These are phyloP conservation scores for Pelargonium citronellum DNA, from an alignment of 441 rosid genomes.

Conservation along the genomic window DNA sequence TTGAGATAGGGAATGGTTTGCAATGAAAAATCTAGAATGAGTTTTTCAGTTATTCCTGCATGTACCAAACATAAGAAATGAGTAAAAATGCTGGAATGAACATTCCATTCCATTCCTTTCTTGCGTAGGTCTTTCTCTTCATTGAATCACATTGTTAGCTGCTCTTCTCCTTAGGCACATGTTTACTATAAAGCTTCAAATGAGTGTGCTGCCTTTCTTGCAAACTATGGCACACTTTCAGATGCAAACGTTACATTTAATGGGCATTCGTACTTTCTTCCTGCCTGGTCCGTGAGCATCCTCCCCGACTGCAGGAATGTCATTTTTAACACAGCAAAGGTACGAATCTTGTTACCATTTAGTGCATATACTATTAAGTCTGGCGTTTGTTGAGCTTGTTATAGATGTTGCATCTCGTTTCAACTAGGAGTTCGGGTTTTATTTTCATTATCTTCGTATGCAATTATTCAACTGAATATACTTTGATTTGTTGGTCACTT, in stretches of 20 bases:
- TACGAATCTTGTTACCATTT: slow-evolving; percentile 14
- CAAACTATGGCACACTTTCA: slow-evolving; percentile 39
- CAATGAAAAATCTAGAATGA: too few relatives aligned
- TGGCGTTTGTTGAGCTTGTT: neutral
- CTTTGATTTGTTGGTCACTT: slow-evolving; percentile 15
- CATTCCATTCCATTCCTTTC: too few relatives aligned
- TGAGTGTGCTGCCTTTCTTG: slow-evolving; percentile 59
- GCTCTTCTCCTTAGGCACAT: slow-evolving; percentile 41
- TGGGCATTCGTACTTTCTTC: slow-evolving; percentile 47
- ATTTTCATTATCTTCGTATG: neutral
- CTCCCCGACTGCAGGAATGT: slow-evolving; percentile 61
- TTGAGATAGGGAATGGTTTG: too few relatives aligned
- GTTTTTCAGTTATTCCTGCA: too few relatives aligned
- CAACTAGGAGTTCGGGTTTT: too few relatives aligned
- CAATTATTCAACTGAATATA: neutral
- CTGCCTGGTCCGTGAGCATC: slow-evolving; percentile 78
- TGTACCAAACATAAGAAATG: too few relatives aligned
- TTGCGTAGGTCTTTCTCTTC: neutral
- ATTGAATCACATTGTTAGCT: neutral
- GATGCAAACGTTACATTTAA: slow-evolving; percentile 51
- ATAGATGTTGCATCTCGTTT: too few relatives aligned
- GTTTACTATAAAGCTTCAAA: slow-evolving; percentile 47
- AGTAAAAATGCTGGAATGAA: too few relatives aligned
- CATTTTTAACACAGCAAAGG: slow-evolving; percentile 62
- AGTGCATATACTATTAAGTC: slow-evolving; percentile 1